These are phyloP conservation scores for Mortierella sp. DNA, from an alignment of 371 early-diverging fungal species.

Conservation along the genomic window DNA sequence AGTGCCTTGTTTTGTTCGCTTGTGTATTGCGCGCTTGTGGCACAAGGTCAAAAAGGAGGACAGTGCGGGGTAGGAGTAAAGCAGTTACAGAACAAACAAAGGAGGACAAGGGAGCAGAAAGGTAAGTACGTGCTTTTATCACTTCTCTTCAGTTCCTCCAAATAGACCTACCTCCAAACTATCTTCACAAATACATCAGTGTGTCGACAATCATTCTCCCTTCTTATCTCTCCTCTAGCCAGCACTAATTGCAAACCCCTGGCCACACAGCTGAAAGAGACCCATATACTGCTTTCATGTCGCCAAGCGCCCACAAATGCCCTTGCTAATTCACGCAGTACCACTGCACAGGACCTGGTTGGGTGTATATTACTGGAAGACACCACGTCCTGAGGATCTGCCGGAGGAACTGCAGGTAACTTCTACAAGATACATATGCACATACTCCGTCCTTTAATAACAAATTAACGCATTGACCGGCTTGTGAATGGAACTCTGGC, in stretches of 20 bases:
- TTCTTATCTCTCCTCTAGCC: not conserved
- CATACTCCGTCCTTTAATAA: too few relatives aligned
- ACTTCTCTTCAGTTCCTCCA: not conserved
- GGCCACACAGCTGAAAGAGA: too few relatives aligned
- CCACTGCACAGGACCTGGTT: conserved; percentile 24
- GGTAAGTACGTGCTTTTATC: too few relatives aligned
- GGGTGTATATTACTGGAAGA: conserved; percentile 24
- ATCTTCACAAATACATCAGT: not conserved
- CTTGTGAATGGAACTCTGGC: too few relatives aligned
- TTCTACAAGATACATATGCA: too few relatives aligned
- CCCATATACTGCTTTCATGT: not conserved
- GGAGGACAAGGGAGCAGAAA: too few relatives aligned
- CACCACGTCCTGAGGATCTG: conserved; percentile 16
- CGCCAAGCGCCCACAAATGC: conserved; percentile 15
- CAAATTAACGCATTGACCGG: too few relatives aligned
- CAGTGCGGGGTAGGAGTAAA: too few relatives aligned
- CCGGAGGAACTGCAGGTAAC: conserved; percentile 40
- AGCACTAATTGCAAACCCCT: too few relatives aligned
- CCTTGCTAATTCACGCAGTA: conserved; percentile 29
- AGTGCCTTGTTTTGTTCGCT: not conserved
- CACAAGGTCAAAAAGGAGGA: too few relatives aligned
- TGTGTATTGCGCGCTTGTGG: not conserved
- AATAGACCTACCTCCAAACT: not conserved
- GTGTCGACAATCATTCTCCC: not conserved
- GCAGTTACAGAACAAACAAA: too few relatives aligned